Conservation (phyloP, 2,329 filamentous ascomycete species). For the Plectosphaerella cucumerina region DNA sequence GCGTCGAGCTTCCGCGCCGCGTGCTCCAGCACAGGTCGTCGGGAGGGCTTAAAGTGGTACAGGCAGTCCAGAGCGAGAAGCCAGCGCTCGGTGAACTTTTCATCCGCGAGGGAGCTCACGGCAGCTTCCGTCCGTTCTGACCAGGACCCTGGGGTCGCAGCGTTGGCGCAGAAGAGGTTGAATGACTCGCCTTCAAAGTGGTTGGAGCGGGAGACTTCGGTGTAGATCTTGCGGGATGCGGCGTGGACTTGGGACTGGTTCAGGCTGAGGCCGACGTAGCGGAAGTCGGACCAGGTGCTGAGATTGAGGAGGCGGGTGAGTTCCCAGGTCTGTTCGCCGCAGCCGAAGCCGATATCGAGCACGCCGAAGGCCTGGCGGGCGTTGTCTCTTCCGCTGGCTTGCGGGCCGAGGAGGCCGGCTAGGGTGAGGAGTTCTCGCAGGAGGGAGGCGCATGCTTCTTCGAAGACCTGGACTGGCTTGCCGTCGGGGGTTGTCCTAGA, state of each 20-base stretch:
- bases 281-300: constrained; percentile 21
- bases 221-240: constrained; percentile 25
- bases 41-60: constrained; percentile 53
- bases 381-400: constrained; percentile 1
- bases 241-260: constrained; percentile 37
- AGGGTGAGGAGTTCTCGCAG: constrained; percentile 40
- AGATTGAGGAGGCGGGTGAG: constrained; percentile 26
- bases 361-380: constrained; percentile 24
- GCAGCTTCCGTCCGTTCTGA: constrained; percentile 14
- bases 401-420: constrained; percentile 31
- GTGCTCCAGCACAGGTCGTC: constrained; percentile 39
- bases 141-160: constrained; percentile 42
- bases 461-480: constrained; percentile 29
- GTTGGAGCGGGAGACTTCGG: constrained; percentile 13
- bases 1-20: constrained; percentile 36
- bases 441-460: constrained; percentile 44
- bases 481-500: constrained; percentile 25
- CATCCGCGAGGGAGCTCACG: constrained; percentile 20
- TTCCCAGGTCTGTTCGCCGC: constrained; percentile 52
- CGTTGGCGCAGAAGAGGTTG: constrained; percentile 43
- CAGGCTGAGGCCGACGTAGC: constrained; percentile 51
- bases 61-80: constrained; percentile 51
- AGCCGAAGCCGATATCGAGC: constrained; percentile 55
- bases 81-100: constrained; percentile 33
- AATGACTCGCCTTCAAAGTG: constrained; percentile 16